Conservation (phyloP, 2,329 filamentous ascomycete genomes). For the Verticillium zaregamsianum region DNA sequence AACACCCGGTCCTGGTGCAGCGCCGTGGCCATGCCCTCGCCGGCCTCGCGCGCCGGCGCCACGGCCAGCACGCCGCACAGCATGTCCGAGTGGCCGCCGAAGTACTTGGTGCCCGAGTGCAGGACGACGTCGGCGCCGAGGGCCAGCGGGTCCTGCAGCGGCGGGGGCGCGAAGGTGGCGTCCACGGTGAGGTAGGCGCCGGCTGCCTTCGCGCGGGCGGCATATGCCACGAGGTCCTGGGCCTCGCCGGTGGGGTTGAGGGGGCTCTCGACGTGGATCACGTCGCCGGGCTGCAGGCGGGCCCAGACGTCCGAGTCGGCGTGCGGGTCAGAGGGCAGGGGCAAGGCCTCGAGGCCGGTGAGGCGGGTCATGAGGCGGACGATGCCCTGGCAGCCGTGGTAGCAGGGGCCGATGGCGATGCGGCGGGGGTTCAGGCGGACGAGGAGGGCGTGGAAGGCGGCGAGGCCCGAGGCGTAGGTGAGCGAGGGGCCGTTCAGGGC, state of each 20-base stretch:
- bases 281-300: constrained; percentile 69
- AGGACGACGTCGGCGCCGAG: constrained; percentile 82
- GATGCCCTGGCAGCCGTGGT: constrained; percentile 92
- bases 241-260: constrained; percentile 87
- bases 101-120: constrained; percentile 94
- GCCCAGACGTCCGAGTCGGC: constrained; percentile 30
- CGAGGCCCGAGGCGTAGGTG: constrained; percentile 80
- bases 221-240: constrained; percentile 67
- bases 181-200: constrained; percentile 82
- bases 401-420: constrained; percentile 78
- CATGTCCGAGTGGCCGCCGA: constrained; percentile 93
- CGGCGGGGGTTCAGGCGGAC: constrained; percentile 79
- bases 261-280: constrained; percentile 90
- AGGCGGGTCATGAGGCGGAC: constrained; percentile 70
- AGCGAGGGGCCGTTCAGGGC: constrained; percentile 67
- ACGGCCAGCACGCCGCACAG: constrained; percentile 80
- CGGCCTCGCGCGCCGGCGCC: constrained; percentile 39
- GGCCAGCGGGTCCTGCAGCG: constrained; percentile 78
- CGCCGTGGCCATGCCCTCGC: constrained; percentile 38
- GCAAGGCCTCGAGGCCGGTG: constrained; percentile 67
- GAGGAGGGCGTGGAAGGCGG: constrained; percentile 83
- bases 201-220: constrained; percentile 63
- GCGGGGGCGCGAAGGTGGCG: constrained; percentile 88
- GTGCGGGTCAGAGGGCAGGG: constrained; percentile 59
- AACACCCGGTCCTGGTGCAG: constrained; percentile 68